Conservation (phyloP, 83 land plant genomes). For the Diphasiastrum complanatum region DNA sequence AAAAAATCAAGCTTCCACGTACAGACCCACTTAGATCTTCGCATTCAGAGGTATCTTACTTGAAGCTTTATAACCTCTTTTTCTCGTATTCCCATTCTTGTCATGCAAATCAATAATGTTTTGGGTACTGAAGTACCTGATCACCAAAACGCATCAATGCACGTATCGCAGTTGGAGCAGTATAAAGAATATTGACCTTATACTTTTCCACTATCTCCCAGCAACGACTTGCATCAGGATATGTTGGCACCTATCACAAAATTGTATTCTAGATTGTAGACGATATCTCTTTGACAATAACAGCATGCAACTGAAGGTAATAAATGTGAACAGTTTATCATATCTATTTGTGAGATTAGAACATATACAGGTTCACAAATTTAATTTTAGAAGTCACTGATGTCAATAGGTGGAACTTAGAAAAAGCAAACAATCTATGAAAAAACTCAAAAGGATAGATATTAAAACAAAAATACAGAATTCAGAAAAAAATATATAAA, state of each 20-base stretch:
- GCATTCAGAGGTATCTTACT: not conserved
- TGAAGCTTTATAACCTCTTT: not conserved
- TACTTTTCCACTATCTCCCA: conserved; percentile 98
- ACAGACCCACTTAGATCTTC: too few relatives aligned
- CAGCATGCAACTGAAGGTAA: too few relatives aligned
- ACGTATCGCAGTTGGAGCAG: conserved; percentile 92
- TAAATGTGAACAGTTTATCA: too few relatives aligned
- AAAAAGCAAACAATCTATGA: too few relatives aligned
- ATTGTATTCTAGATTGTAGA: not conserved
- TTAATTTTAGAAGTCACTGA: too few relatives aligned
- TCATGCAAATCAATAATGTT: not conserved
- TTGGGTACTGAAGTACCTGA: conserved; percentile 35
- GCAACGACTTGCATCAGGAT: conserved; percentile 91
- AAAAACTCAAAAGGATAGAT: too few relatives aligned
- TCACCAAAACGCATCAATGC: conserved; percentile 87
- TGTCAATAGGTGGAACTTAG: too few relatives aligned
- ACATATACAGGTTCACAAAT: too few relatives aligned
- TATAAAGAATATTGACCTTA: conserved; percentile 81
- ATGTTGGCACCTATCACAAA: conserved; percentile 65
- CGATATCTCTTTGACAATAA: not conserved
- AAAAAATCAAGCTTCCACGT: too few relatives aligned
- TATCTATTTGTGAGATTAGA: too few relatives aligned
- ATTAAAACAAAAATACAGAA: too few relatives aligned
- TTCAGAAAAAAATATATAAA: too few relatives aligned
- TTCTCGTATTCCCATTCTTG: not conserved